A percentile compares a stretch with the other conserved stretches of the same genome.
Conservation (phyloP, 1,284 basidiomycete genomes). For the Coniophora puteana region DNA sequence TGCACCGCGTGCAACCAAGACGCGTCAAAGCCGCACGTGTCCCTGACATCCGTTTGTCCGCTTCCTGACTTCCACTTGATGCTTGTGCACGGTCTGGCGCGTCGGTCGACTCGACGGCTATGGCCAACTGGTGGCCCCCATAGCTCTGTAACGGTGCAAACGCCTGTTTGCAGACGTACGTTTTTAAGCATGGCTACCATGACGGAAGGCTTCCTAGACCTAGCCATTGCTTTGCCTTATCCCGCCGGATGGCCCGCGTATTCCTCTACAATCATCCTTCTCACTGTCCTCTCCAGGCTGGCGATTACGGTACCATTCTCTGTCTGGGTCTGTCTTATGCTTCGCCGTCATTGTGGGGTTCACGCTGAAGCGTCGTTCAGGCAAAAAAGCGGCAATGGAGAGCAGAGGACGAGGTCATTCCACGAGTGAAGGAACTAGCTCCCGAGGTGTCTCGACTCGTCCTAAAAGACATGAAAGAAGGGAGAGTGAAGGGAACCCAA, state of each 20-base stretch:
- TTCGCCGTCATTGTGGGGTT: slow-evolving; percentile 7
- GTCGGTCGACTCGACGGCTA: slow-evolving; percentile 11
- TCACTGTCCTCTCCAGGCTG: slow-evolving; percentile 66
- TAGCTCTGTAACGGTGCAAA: background rate
- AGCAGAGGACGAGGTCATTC: slow-evolving; percentile 66
- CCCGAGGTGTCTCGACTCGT: slow-evolving; percentile 50
- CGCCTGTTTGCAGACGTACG: slow-evolving; percentile 20
- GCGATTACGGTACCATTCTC: slow-evolving; percentile 70
- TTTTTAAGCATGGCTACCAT: slow-evolving; percentile 37
- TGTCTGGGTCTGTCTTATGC: slow-evolving; percentile 63
- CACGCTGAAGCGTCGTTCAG: slow-evolving; percentile 32
- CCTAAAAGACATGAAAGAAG: slow-evolving; percentile 54
- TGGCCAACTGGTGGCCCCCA: slow-evolving; percentile 3
- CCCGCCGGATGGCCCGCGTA: slow-evolving; percentile 66
- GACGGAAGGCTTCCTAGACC: slow-evolving; percentile 52
- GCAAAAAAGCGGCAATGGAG: slow-evolving; percentile 61
- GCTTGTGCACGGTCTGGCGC: slow-evolving; percentile 17
- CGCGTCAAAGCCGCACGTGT: background rate
- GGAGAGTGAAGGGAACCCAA: slow-evolving; percentile 50
- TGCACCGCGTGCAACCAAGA: no score
- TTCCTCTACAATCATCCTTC: slow-evolving; percentile 73
- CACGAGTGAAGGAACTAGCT: slow-evolving; percentile 55
- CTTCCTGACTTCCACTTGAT: slow-evolving; percentile 13
- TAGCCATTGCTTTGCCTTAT: slow-evolving; percentile 66
- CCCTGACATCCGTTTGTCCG: slow-evolving; percentile 1